Base-by-base conservation (phyloP, 257 asterid genomes). In the Plectranthus barbatus region DNA sequence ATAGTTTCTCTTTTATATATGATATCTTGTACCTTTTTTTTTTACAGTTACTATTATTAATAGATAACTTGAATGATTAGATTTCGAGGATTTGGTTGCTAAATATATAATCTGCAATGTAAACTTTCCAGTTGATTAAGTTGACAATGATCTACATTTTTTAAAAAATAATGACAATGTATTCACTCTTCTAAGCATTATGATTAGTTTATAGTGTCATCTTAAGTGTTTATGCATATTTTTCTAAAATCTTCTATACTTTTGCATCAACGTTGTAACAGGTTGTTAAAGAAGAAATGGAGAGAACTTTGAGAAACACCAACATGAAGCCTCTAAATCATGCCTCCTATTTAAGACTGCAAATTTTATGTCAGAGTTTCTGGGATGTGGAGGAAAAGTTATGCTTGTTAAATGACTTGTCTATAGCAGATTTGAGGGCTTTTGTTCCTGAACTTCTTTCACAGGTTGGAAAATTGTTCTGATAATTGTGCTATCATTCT, bases 281-380 rank as follows among this genome's bases (percentile, higher is more conserved):
- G 99, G 97, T 93, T 61, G 74, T 90, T 62, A 93, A 90, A 79
- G 99, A 93, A 83, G 90, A 84, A 62, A 54, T 87, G 80, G 92
- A 90, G 72, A 85, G 97, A 80, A 83, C 84, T 72, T 76, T 90
- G 80, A 90, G 84, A 78, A 93, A 93, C 68, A 82, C 96, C 66
- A 93, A 93, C 73, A 90, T 93, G 97, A 93, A 93, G 83, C 99
- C 99, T 59, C 73, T 87, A 59, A 83, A 33, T 73, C 99, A 93
- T 75, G 72, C 99, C 56, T 80, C 97, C 47, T 93, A 90, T 80
- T 78, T 83, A 76, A 84, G 97, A 69, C 77, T 93, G 69, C 99
- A 93, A 87, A 84, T 87, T 72, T 77, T 90, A 75, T 87, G 96
- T 55, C 87, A 77, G 68, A 76, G 76, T 72, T 93, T 93, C 81